Evolutionary conservation across 768 basidiomycete species (phyloP).

Genomic region (Tricholoma bakamatsutake): DNA sequence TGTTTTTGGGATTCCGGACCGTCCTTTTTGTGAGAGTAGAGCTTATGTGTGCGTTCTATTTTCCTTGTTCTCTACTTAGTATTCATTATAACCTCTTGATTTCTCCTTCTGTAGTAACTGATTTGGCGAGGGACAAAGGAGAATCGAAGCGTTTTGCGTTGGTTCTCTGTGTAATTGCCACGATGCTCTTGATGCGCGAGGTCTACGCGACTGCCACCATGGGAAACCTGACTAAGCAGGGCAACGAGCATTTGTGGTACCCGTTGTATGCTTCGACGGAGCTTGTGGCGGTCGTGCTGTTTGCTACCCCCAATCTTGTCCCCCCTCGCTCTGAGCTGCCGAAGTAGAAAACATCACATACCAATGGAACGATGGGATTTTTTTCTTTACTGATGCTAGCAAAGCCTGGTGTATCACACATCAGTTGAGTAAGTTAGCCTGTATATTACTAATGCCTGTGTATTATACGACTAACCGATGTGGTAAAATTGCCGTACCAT

Average conservation of each 20-base stretch:
- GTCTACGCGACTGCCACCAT: slow-evolving; percentile 29
- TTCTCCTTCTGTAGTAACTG: background rate
- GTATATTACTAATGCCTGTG: no score
- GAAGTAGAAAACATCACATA: background rate
- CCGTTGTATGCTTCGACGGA: slow-evolving; percentile 35
- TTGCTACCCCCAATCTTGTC: slow-evolving; percentile 28
- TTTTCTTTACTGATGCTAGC: no score
- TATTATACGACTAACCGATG: no score
- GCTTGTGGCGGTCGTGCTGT: slow-evolving; percentile 29
- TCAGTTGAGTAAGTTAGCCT: no score
- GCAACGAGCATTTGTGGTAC: slow-evolving; percentile 35
- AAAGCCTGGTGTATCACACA: no score
- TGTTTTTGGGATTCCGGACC: background rate
- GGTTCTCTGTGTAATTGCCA: slow-evolving; percentile 28
- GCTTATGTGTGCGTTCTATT: background rate
- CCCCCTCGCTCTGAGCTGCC: slow-evolving; percentile 23
- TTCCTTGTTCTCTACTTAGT: background rate
- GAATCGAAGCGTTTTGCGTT: slow-evolving; percentile 23
- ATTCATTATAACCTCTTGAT: background rate
- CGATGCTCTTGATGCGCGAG: slow-evolving; percentile 34
- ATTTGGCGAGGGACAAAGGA: background rate
- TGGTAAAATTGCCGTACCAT: no score
- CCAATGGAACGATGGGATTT: background rate
- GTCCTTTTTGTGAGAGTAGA: background rate
- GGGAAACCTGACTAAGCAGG: slow-evolving; percentile 16